Base-by-base conservation (phyloP, 495 filamentous ascomycete genomes). In the Aspergillus avenaceus region DNA sequence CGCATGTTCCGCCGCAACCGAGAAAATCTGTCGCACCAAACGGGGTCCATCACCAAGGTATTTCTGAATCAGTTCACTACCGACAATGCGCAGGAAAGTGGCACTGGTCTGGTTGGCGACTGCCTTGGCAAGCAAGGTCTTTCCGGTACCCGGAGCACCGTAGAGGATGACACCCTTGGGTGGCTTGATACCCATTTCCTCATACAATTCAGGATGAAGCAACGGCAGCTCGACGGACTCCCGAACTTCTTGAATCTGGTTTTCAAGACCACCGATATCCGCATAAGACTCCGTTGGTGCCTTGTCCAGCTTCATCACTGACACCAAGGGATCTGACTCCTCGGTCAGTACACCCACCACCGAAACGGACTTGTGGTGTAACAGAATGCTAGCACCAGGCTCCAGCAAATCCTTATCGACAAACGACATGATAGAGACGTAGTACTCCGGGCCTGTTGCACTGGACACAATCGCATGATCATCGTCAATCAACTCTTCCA, bases 151-250 rank as follows among this genome's bases (percentile, higher is more conserved):
- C 0, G 93, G 93, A 4, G 88, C 90, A 72, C 93, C 93, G 71
- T 99, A 99, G 27, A 99, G 87, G 61, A 99, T 99, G 51, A 99
- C 93, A 78, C 93, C 93, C 79, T 99, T 99, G 27, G 93, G 93
- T 22, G 93, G 92, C 70, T 97, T 99, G 79, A 99, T 97, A 63
- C 93, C 93, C 93, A 99, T 99, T 73, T 99, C 93, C 70, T 99
- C 93, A 69, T 99, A 99, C 12, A 99, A 77, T 71, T 99, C 93
- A 0, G 93, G 93, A 63, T 99, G 93, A 52, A 99, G 81, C 42
- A 99, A 78, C 8, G 93, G 93, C 49, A 99, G 74, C 72, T 99
- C 93, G 49, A 99, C 93, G 9, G 93, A 91, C 70, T 99, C 93
- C 50, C 93, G 81, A 25, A 99, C 93, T 67, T 99, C 93, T 65